A percentile compares a stretch with the other conserved stretches of the same genome.
Evolutionary conservation across 495 filamentous ascomycete species (phyloP).

Genomic region (Glonium stellatum): DNA sequence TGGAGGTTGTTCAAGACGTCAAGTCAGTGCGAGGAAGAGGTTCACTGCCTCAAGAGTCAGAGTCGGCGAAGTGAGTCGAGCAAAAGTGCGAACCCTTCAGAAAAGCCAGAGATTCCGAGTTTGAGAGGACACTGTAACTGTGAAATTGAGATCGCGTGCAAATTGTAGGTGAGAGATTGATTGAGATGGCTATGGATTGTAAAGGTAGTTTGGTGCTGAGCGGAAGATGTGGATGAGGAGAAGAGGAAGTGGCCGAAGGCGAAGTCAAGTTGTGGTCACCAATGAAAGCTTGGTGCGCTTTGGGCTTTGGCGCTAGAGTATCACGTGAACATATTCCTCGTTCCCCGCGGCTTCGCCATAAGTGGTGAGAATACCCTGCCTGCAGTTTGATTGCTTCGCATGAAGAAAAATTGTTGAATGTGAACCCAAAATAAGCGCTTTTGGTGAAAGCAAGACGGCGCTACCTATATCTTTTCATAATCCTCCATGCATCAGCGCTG

Average conservation of each 20-base stretch:
- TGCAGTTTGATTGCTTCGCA: too few relatives aligned
- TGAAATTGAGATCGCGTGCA: background rate
- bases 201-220: background rate
- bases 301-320: background rate
- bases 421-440: background rate
- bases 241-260: background rate
- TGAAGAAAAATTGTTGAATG: too few relatives aligned
- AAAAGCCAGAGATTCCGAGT: background rate
- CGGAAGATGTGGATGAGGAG: background rate
- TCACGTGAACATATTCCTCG: background rate
- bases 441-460: too few relatives aligned
- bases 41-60: constrained; percentile 6
- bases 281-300: background rate
- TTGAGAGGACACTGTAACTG: constrained; percentile 20
- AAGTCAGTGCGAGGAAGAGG: background rate
- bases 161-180: background rate
- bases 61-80: constrained; percentile 1
- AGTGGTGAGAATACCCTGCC: too few relatives aligned
- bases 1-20: background rate
- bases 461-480: too few relatives aligned
- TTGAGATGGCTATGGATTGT: background rate
- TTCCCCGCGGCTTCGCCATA: too few relatives aligned
- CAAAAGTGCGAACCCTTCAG: background rate
- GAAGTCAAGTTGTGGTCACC: background rate
- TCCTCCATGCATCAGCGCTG: too few relatives aligned